Conservation (phyloP, 2,329 filamentous ascomycete species). For the Ceratocystis papillata region DNA sequence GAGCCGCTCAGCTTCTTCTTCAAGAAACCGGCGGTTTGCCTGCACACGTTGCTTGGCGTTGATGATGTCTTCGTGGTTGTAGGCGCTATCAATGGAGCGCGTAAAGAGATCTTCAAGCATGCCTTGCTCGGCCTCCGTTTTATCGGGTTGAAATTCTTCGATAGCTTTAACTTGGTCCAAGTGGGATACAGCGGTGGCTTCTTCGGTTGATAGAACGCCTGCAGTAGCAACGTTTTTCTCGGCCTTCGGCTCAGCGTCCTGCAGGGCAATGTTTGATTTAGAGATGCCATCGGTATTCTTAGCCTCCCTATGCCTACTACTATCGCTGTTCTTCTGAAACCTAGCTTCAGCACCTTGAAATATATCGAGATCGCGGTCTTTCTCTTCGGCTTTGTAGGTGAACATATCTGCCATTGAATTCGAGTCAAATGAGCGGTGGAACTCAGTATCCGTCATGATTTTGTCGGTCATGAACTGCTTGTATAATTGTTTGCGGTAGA, state of each 20-base stretch:
- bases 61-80: constrained; percentile 88
- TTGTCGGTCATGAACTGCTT: constrained; percentile 98
- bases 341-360: constrained; percentile 77
- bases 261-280: neutral
- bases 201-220: constrained; percentile 16
- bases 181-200: constrained; percentile 18
- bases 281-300: neutral
- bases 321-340: constrained; percentile 24
- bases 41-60: constrained; percentile 60
- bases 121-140: constrained; percentile 50
- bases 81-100: constrained; percentile 74
- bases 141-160: constrained; percentile 48
- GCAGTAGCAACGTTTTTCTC: neutral
- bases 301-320: neutral
- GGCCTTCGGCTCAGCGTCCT: neutral
- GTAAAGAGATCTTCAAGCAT: constrained; percentile 86
- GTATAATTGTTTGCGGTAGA: constrained; percentile 96
- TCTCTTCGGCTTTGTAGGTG: constrained; percentile 52
- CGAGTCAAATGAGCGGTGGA: constrained; percentile 80
- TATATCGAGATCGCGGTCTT: constrained; percentile 67
- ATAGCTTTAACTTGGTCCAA: constrained; percentile 43
- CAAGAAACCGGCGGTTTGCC: constrained; percentile 67
- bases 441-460: constrained; percentile 85
- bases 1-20: constrained; percentile 45
- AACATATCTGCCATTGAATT: constrained; percentile 89